Conservation (phyloP, 2,329 filamentous ascomycete species). For the Rutstroemia sydowiana region DNA sequence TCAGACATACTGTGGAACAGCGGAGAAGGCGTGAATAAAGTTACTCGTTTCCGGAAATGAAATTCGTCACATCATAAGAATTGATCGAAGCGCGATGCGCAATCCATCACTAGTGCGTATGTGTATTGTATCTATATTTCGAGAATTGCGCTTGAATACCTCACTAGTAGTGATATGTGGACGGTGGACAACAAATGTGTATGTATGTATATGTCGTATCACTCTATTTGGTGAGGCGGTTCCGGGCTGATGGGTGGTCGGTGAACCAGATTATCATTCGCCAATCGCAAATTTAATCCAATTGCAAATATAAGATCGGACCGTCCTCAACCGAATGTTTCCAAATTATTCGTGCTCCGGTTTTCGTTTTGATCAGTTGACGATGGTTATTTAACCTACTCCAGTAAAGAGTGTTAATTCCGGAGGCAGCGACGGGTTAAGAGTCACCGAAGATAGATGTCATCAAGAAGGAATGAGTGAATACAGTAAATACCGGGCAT, state of each 20-base stretch:
- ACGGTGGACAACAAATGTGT: neutral
- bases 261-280: constrained; percentile 5
- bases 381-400: neutral
- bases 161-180: neutral
- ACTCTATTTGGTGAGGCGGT: neutral
- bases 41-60: constrained; percentile 13
- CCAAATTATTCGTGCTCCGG: neutral
- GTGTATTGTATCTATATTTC: neutral
- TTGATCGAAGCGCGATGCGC: constrained; percentile 15
- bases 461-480: too few species aligned
- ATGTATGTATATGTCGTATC: neutral
- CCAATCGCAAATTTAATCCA: constrained; percentile 6
- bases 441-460: neutral
- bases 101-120: constrained; percentile 14
- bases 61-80: constrained; percentile 26
- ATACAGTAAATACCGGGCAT: too few species aligned
- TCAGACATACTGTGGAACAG: constrained; percentile 23
- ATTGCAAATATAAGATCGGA: neutral
- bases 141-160: neutral
- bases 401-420: too few species aligned
- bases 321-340: neutral
- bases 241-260: neutral
- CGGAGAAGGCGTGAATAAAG: constrained; percentile 5
- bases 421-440: too few species aligned
- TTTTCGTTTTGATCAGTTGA: neutral